Evolutionary conservation across 106 monocot species (phyloP).

Genomic region (Acorus gramineus): DNA sequence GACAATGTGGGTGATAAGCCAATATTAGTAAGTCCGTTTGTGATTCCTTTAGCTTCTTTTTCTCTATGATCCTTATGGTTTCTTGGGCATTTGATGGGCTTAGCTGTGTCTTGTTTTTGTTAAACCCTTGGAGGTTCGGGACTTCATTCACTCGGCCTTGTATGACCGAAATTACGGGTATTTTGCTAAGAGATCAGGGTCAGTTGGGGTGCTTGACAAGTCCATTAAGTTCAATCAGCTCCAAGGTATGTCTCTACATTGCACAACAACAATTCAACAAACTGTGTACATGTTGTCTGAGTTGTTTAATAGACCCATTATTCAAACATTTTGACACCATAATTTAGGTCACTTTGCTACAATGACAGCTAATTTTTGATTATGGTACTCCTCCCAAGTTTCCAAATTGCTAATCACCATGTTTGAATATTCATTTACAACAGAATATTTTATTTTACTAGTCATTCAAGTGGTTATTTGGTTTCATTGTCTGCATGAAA

Average conservation of each 20-base stretch:
- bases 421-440: too few relatives aligned
- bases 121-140: conserved; percentile 41
- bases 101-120: neutral
- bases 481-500: too few relatives aligned
- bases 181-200: conserved; percentile 52
- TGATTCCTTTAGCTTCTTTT: neutral
- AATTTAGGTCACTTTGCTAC: too few relatives aligned
- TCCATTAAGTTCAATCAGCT: conserved; percentile 60
- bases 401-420: too few relatives aligned
- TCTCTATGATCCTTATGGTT: neutral
- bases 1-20: conserved; percentile 41
- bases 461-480: too few relatives aligned
- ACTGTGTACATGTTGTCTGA: too few relatives aligned
- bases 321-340: too few relatives aligned
- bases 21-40: conserved; percentile 32
- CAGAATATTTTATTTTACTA: too few relatives aligned
- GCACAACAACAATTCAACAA: too few relatives aligned
- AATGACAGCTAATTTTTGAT: too few relatives aligned
- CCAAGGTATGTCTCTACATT: conserved; percentile 18
- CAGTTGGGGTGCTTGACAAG: conserved; percentile 57
- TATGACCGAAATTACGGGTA: conserved; percentile 63
- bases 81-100: neutral
- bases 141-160: conserved; percentile 54
- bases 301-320: too few relatives aligned
- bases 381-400: too few relatives aligned